Base-by-base conservation (phyloP, 805 yeast genomes). In the Candida cerambycidarum region DNA sequence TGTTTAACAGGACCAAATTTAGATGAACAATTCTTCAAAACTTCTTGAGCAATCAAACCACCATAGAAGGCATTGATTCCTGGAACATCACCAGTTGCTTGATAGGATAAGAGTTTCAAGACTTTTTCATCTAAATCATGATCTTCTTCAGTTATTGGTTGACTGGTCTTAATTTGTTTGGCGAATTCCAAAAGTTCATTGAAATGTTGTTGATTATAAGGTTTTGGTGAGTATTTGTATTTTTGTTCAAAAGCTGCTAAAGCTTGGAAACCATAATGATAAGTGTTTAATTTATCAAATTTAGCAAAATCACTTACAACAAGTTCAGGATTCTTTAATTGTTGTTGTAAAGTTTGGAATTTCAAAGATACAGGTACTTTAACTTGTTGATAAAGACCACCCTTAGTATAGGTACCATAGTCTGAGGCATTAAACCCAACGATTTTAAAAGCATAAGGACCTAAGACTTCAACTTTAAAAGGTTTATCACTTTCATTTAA, bases 21-120 rank as follows among this genome's bases (percentile, higher is more conserved):
- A 39, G 97, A 96, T 9, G 97, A 87, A 54, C 90, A 85, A 33
- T 95, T 95, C 69, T 93, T 93, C 59, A 93, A 76, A 15, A 88
- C 97, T 67, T 93, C 99, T 66, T 93, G 99, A 3, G 99, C 99
- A 35, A 88, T 84, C 42, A 92, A 71, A 25, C 98, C 98, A 63
- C 99, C 99, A 57, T 82, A 79, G 47, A 90, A 84, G 1, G 97
- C 97, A 51, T 80, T 82, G 59, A 89, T 67, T 28, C 92, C 96
- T 15, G 97, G 96, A 37, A 92, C 65, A 56, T 92, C 97, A 66
- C 99, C 99, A 40, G 82, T 76, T 1, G 97, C 84, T 62, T 92
- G 96, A 64, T 72, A 86, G 0, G 96, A 69, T 47, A 93, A 70
- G 57, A 87, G 90, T 42, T 63, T 76, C 46, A 93, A 69, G 35